A percentile compares a stretch with the other conserved stretches of the same genome.
These are phyloP conservation scores for Solanum bulbocastanum DNA, from an alignment of 257 asterid genomes.

Conservation along the genomic window DNA sequence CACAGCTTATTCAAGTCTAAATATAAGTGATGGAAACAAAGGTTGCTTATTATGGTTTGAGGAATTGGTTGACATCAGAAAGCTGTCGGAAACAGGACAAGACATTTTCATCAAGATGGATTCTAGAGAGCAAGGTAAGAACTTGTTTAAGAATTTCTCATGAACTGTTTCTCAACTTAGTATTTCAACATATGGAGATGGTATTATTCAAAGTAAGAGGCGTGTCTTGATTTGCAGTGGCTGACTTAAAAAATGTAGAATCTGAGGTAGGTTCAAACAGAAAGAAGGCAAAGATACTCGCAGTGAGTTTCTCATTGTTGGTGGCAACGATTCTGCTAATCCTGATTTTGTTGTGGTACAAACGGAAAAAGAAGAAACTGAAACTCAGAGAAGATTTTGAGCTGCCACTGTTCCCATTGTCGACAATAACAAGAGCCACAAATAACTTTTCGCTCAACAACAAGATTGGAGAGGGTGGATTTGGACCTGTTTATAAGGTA, in stretches of 20 bases:
- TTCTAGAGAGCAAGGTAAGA: slow-evolving; percentile 3
- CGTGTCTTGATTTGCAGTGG: not conserved
- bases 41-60: slow-evolving; percentile 34
- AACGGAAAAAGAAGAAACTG: not conserved
- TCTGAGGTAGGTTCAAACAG: not conserved
- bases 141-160: not conserved
- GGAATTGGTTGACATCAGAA: slow-evolving; percentile 13
- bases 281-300: not conserved
- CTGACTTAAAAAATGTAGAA: not conserved
- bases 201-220: not conserved
- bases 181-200: not conserved
- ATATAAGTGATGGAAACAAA: slow-evolving; percentile 7
- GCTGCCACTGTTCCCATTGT: slow-evolving; percentile 9
- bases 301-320: not conserved
- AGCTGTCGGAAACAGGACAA: slow-evolving; percentile 5
- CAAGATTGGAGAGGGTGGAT: slow-evolving; percentile 21
- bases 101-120: slow-evolving; percentile 15
- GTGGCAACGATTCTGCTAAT: not conserved
- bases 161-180: not conserved
- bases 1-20: slow-evolving; percentile 19
- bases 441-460: slow-evolving; percentile 1
- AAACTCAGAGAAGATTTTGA: not conserved
- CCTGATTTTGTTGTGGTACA: not conserved
- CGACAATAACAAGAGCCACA: slow-evolving; percentile 12
- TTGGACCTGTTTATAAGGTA: slow-evolving; percentile 27